Evolutionary conservation across 2,329 filamentous ascomycete species (phyloP), one percentile per base, ranked within the genome.

Genomic region (Ascochyta pisi): DNA sequence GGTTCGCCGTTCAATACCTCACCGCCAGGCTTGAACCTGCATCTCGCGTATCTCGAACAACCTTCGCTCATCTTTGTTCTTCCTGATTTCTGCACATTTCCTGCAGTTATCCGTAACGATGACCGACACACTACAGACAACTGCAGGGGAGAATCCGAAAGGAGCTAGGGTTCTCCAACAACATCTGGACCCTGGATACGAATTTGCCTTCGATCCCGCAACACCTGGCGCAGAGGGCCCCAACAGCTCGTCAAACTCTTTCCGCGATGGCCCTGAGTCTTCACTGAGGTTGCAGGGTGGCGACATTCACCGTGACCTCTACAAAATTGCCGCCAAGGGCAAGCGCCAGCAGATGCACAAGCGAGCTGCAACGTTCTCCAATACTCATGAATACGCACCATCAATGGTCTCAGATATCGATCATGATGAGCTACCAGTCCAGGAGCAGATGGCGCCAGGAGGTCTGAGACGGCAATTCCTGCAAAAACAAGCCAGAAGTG

Each of bases 231-330:
- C 60, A 39, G 63, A 65, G 29, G 66, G 66, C 50, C 42, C 58
- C 34, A 67, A 67, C 19, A 69, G 62, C 53, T 65, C 68, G 15
- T 63, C 68, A 15, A 63, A 60, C 35, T 65, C 67, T 10, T 46
- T 55, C 9, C 65, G 68, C 7, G 56, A 62, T 22, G 54, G 39
- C 23, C 73, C 76, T 40, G 84, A 88, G 57, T 91, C 89, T 1
- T 92, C 90, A 0, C 78, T 92, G 49, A 85, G 81, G 55, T 80
- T 92, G 3, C 89, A 89, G 68, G 90, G 90, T 47, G 90, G 90
- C 37, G 90, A 93, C 66, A 88, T 93, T 22, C 89, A 92, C 70
- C 86, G 90, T 31, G 88, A 91, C 66, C 83, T 93, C 31, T 93
- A 90, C 82, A 89, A 86, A 69, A 86, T 91, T 65, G 86, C 88